Conservation (phyloP, 495 filamentous ascomycete genomes). For the Chaetomium tenue region DNA sequence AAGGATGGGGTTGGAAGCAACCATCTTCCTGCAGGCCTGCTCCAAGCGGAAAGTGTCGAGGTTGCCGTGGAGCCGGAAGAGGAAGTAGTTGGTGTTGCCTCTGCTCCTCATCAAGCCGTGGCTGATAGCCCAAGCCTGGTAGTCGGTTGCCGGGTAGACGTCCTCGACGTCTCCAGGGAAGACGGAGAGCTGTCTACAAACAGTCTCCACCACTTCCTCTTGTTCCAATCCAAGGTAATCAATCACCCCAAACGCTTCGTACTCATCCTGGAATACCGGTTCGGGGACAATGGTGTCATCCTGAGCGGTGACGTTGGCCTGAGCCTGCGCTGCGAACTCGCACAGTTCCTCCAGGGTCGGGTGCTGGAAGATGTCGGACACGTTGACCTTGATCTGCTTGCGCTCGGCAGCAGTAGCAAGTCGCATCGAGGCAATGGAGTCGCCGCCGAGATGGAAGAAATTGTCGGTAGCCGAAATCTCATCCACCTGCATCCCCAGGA, state of each 20-base stretch:
- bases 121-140: slow-evolving; percentile 19
- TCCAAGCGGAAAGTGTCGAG: slow-evolving; percentile 19
- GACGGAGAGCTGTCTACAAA: slow-evolving; percentile 15
- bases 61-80: slow-evolving; percentile 19
- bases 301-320: slow-evolving; percentile 1
- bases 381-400: slow-evolving; percentile 35
- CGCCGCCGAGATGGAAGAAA: slow-evolving; percentile 60
- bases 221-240: not conserved
- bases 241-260: slow-evolving; percentile 14
- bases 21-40: slow-evolving; percentile 22
- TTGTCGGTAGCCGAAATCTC: slow-evolving; percentile 47
- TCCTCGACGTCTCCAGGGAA: slow-evolving; percentile 19
- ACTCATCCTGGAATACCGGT: slow-evolving; percentile 6
- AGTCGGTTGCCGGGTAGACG: slow-evolving; percentile 22
- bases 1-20: slow-evolving; percentile 15
- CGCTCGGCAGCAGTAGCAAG: slow-evolving; percentile 47
- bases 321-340: slow-evolving; percentile 19
- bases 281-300: not conserved
- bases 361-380: slow-evolving; percentile 44
- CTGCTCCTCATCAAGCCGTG: slow-evolving; percentile 17
- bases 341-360: slow-evolving; percentile 34
- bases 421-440: slow-evolving; percentile 62
- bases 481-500: slow-evolving; percentile 22
- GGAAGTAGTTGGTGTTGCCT: slow-evolving; percentile 24
- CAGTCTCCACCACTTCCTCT: slow-evolving; percentile 13